A percentile compares a stretch with the other conserved stretches of the same genome.
phyloP scores from a whole-genome alignment of 352 stramenopile genomes.

The Phytophthora hibernalis region DNA sequence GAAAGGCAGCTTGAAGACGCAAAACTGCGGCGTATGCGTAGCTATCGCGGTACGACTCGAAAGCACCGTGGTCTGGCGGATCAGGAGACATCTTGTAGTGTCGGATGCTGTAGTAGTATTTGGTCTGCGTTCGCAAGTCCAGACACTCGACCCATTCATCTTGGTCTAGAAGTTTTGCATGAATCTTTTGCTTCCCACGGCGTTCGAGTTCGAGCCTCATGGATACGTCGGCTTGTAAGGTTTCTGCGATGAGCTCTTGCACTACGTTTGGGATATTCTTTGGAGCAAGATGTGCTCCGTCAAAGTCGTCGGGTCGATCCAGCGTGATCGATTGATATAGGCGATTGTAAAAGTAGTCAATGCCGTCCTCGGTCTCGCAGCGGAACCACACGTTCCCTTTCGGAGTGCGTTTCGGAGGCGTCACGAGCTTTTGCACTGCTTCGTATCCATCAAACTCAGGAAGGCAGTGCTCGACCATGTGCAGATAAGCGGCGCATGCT shows the following conservation, averaged over 20 bases:
- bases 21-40: conserved; percentile 61
- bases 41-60: conserved; percentile 59
- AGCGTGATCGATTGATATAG: conserved; percentile 53
- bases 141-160: conserved; percentile 77
- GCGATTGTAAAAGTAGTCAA: conserved; percentile 76
- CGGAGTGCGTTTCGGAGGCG: conserved; percentile 54
- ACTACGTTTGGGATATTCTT: conserved; percentile 59
- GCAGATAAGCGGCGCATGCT: conserved; percentile 57
- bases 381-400: conserved; percentile 75
- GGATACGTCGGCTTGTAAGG: conserved; percentile 45
- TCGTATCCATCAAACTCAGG: conserved; percentile 46
- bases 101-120: conserved; percentile 75
- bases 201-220: conserved; percentile 63
- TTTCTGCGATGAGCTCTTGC: conserved; percentile 54
- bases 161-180: conserved; percentile 55
- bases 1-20: conserved; percentile 65
- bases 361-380: conserved; percentile 47
- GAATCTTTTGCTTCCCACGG: conserved; percentile 48
- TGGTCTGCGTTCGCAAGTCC: conserved; percentile 45
- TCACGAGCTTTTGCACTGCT: conserved; percentile 53
- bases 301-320: conserved; percentile 58
- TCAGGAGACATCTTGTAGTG: conserved; percentile 52
- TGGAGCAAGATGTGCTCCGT: conserved; percentile 39
- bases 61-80: conserved; percentile 54
- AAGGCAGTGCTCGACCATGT: conserved; percentile 64